Base-by-base conservation (phyloP, 2,329 filamentous ascomycete species). In the Penicillium sp. region DNA sequence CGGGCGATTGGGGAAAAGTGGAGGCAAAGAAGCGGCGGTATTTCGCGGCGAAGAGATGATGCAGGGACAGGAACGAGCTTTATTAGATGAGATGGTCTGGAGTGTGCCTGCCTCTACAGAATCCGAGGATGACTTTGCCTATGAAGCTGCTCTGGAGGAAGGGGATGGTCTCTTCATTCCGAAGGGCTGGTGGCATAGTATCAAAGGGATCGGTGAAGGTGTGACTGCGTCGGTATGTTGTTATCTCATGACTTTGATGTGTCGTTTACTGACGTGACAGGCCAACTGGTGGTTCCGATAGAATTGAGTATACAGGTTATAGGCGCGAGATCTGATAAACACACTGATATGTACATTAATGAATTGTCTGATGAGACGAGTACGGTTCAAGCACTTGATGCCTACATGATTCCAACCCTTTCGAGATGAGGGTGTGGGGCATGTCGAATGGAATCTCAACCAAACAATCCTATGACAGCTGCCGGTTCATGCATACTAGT, bases 41-140 rank as follows among this genome's bases (percentile, higher is more conserved):
- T 72, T 95, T 49, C 74, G 88, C 39, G 84, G 85, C 0, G 74
- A 81, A 8, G 88, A 95, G 58, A 95, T 96, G 89, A 95, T 96
- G 88, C 72, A 80, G 35, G 88, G 88, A 0, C 64, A 68, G 2
- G 86, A 95, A 65, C 79, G 79, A 48, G 62, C 70, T 13, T 67
- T 73, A 2, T 62, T 95, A 10, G 78, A 89, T 47, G 65, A 74
- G 1, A 79, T 74, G 2, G 73, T 95, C 2, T 96, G 90, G 92
- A 66, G 62, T 14, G 50, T 55, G 2, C 32, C 52, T 17, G 54
- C 44, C 1, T 47, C 44, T 2, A 49, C 52, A 2, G 56, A 56
- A 3, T 47, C 47, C 2, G 56, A 57, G 2, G 46, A 41, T 6
- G 45, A 57, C 2, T 42, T 35, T 13, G 50, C 66, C 52, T 49